A percentile compares a stretch with the other conserved stretches of the same genome.
These are phyloP conservation scores for Komagataella pastoris DNA, from an alignment of 805 yeast species.

Conservation along the genomic window DNA sequence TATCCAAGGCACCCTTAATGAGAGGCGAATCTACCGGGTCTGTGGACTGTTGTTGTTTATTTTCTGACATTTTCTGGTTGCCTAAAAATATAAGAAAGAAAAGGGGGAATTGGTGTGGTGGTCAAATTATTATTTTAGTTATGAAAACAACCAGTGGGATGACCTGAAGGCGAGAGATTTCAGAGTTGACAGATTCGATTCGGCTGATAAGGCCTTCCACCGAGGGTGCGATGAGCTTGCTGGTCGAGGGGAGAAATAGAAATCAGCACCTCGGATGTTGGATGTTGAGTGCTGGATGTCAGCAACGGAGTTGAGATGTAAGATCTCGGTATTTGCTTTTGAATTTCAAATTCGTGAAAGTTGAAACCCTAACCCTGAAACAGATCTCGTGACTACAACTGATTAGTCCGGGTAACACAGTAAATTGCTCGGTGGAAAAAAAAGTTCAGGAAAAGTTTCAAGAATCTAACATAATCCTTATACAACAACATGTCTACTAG, in stretches of 20 bases:
- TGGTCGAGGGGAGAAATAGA: background rate
- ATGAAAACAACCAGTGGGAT: background rate
- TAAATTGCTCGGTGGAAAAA: background rate
- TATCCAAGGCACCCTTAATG: conserved; percentile 47
- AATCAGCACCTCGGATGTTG: background rate
- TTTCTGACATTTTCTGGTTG: background rate
- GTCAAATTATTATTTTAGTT: background rate
- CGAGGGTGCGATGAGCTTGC: background rate
- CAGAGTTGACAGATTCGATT: background rate
- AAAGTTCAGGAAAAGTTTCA: background rate
- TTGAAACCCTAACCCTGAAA: background rate
- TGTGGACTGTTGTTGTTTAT: conserved; percentile 1
- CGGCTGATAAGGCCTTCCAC: background rate
- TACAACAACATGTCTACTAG: conserved; percentile 36
- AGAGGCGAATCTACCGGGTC: conserved; percentile 2
- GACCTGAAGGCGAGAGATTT: background rate
- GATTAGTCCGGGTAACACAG: background rate
- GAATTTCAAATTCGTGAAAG: no score
- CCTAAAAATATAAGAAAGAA: background rate
- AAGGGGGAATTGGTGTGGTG: background rate
- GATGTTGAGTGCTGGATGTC: background rate
- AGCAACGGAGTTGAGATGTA: no score
- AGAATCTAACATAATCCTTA: background rate
- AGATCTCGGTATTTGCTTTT: no score
- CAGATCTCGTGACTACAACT: background rate